phyloP scores from a whole-genome alignment of 768 basidiomycete species.

The Panaeolus cyanescens region DNA sequence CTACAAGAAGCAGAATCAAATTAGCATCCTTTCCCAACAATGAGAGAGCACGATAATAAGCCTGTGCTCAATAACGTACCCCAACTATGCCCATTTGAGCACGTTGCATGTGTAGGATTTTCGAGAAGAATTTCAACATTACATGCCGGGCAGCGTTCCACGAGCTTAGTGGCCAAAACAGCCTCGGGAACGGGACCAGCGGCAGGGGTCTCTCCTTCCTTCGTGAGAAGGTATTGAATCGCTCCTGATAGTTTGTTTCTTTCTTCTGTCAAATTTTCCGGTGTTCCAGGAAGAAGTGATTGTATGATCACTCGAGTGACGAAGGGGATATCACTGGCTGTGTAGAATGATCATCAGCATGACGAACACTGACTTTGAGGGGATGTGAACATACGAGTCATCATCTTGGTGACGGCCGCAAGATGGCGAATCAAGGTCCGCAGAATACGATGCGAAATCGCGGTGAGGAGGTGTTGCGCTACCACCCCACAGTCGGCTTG shows the following conservation, averaged over 20 bases:
- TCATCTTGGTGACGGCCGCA: conserved; percentile 39
- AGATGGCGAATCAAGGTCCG: conserved; percentile 61
- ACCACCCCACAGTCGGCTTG: conserved; percentile 50
- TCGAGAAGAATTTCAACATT: conserved; percentile 56
- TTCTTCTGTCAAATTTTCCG: conserved; percentile 38
- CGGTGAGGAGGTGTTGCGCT: conserved; percentile 50
- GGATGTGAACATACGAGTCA: conserved; percentile 45
- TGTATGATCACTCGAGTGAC: conserved; percentile 62
- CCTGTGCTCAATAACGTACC: conserved; percentile 54
- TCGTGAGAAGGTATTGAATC: conserved; percentile 23
- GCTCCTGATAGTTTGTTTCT: conserved; percentile 30
- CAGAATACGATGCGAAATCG: conserved; percentile 55
- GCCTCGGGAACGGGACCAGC: conserved; percentile 21
- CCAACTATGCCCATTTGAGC: conserved; percentile 77
- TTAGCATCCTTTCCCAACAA: conserved; percentile 23
- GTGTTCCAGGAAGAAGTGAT: conserved; percentile 53
- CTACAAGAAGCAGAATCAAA: conserved; percentile 34
- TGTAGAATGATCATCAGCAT: background rate
- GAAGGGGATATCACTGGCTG: conserved; percentile 69
- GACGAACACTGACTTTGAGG: background rate
- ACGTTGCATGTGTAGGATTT: conserved; percentile 61
- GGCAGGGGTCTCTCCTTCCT: conserved; percentile 10
- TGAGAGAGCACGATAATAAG: background rate
- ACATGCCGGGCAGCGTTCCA: conserved; percentile 80
- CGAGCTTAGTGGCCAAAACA: conserved; percentile 41